Conservation (phyloP, 1,284 basidiomycete species). For the Ceratorhiza oryzae-sativae region DNA sequence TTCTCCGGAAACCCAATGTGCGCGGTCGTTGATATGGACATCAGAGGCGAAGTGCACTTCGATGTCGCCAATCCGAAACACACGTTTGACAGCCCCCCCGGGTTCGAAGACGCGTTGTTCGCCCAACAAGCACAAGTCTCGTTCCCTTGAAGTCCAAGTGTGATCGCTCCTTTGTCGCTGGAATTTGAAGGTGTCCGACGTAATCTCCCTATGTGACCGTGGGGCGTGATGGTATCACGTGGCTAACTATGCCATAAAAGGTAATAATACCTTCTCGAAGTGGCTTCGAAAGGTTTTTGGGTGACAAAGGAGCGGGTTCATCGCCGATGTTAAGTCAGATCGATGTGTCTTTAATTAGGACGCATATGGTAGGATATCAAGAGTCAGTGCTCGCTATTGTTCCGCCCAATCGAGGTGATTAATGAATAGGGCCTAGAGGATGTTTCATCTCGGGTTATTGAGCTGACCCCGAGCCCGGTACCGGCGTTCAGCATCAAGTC, state of each 20-base stretch:
- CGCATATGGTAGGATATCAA: neutral
- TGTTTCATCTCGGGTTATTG: neutral
- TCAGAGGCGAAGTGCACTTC: neutral
- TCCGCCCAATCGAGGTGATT: neutral
- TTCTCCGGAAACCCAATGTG: neutral
- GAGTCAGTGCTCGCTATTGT: neutral
- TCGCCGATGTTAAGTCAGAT: neutral
- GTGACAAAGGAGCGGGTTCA: neutral
- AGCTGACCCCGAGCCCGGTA: neutral
- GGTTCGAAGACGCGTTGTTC: neutral
- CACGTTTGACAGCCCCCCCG: neutral
- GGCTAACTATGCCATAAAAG: neutral
- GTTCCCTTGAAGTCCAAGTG: neutral
- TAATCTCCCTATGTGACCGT: neutral
- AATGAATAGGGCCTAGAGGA: neutral
- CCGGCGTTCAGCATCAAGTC: neutral
- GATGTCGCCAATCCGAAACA: neutral
- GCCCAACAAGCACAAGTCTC: neutral
- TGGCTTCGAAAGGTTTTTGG: neutral
- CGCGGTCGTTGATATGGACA: neutral
- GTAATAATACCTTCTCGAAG: neutral
- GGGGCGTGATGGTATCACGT: neutral
- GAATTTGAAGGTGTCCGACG: neutral
- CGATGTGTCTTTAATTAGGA: neutral
- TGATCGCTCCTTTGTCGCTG: neutral